Base-by-base conservation (phyloP, 768 basidiomycete genomes). In the Heimioporus sp. region DNA sequence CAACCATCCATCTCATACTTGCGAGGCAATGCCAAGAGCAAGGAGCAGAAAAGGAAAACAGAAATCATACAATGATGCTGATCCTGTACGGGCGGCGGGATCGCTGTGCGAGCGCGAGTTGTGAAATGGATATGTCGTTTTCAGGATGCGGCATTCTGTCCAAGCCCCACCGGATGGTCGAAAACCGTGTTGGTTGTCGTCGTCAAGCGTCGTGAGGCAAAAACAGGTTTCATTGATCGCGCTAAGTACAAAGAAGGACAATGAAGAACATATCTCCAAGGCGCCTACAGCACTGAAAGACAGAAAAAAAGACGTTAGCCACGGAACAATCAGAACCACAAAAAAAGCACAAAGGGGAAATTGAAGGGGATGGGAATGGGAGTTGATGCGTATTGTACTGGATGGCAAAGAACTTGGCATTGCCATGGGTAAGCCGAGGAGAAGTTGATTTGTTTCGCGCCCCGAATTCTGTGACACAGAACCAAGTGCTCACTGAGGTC, bases 391-490 rank as follows among this genome's bases (percentile, higher is more conserved):
- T 15, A n/a, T 24, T 9, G 15, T 39, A 16, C 31, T 30, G 19
- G 7, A 15, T 40, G 39, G 15, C 31, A 24, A 37, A 24, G 15
- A 13, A 40, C 6, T 17, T 17, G 13, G 10, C 17, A 19, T 28
- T 21, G 30, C 56, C 50, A 57, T 51, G 57, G 42, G 53, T 46
- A 54, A 43, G 10, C 55, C 53, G 52, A 61, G 58, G 56, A 61
- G 47, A 39, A 49, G 39, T n/a, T 15, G 44, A 30, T 34, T 19
- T 12, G 21, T 19, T 30, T 21, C 24, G 10, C 35, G 7, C 4
- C 12, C 35, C 39, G 20, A 28, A 45, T 43, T 48, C 46, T 32
- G 55, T 55, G 46, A 54, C n/a, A 34, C 24, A 40, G 59, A 61
- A 52, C 41, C 36, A 35, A 24, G 15, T 19, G 2, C 31, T 39